Evolutionary conservation across 169 alveolate genomes (phyloP).

Genomic region (Plasmodium berghei): DNA sequence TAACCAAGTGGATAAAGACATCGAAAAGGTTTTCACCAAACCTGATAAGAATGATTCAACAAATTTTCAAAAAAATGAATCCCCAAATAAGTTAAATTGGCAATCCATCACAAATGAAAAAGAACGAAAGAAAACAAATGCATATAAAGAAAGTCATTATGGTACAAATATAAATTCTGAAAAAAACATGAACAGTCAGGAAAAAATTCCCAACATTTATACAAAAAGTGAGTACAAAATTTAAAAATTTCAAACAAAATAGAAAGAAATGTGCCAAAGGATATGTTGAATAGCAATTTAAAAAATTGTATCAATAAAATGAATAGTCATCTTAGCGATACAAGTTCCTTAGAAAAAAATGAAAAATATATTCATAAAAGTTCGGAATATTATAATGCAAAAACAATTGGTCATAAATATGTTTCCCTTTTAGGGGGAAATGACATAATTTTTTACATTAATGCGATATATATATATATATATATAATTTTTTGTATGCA

Average conservation of each 20-base stretch:
- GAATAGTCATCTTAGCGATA: neutral
- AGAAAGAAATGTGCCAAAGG: neutral
- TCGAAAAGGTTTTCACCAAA: neutral
- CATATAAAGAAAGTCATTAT: neutral
- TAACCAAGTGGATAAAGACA: neutral
- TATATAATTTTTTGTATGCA: neutral
- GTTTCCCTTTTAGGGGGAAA: conserved; percentile 49
- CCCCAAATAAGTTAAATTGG: neutral
- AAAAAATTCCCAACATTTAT: neutral
- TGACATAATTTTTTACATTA: conserved; percentile 19
- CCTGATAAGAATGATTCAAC: neutral
- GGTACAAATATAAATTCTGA: neutral
- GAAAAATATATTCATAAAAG: neutral
- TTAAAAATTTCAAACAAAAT: neutral
- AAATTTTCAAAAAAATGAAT: neutral
- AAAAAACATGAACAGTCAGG: neutral
- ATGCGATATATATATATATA: conserved; percentile 3
- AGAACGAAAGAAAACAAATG: conserved; percentile 9
- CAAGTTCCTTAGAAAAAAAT: conserved; percentile 9
- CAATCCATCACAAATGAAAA: neutral
- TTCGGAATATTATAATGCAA: conserved; percentile 12
- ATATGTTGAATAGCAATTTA: conserved; percentile 33
- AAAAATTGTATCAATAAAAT: conserved; percentile 20
- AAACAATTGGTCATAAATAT: conserved; percentile 13
- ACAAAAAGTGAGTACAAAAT: neutral